These are phyloP conservation scores for Pseudogymnoascus sp. DNA, from an alignment of 2,329 filamentous ascomycete genomes.

Conservation along the genomic window DNA sequence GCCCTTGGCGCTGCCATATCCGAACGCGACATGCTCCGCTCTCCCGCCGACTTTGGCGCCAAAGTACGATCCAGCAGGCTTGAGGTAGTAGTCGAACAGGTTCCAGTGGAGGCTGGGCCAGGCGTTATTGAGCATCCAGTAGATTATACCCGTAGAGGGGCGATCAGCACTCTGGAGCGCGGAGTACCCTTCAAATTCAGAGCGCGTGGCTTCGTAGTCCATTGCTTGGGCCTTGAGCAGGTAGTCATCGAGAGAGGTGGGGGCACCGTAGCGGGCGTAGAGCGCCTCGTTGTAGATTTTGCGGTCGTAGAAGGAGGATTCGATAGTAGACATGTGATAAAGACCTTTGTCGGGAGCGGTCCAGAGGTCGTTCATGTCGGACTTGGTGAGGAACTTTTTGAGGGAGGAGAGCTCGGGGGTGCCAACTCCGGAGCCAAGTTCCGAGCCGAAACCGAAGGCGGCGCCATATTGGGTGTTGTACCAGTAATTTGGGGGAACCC, in stretches of 20 bases:
- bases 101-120: constrained; percentile 62
- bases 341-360: constrained; percentile 42
- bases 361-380: constrained; percentile 51
- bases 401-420: constrained; percentile 51
- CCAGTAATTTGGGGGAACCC: constrained; percentile 60
- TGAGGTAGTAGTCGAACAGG: constrained; percentile 56
- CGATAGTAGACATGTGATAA: constrained; percentile 53
- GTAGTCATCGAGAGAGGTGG: constrained; percentile 48
- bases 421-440: constrained; percentile 54
- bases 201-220: constrained; percentile 57
- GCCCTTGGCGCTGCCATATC: constrained; percentile 37
- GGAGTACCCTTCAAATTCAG: constrained; percentile 51
- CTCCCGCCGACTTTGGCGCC: constrained; percentile 47
- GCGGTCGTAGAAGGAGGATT: constrained; percentile 48
- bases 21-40: constrained; percentile 47
- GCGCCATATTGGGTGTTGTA: constrained; percentile 46
- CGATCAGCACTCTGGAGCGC: constrained; percentile 42
- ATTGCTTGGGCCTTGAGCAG: constrained; percentile 52
- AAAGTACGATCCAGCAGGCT: constrained; percentile 50
- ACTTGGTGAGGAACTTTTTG: constrained; percentile 42
- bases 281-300: constrained; percentile 51
- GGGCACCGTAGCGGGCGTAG: constrained; percentile 43
- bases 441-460: constrained; percentile 57
- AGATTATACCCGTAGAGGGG: constrained; percentile 53
- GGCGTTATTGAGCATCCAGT: constrained; percentile 62